Base-by-base conservation (phyloP, 2,329 filamentous ascomycete species). In the Ceratocystis colombiana region DNA sequence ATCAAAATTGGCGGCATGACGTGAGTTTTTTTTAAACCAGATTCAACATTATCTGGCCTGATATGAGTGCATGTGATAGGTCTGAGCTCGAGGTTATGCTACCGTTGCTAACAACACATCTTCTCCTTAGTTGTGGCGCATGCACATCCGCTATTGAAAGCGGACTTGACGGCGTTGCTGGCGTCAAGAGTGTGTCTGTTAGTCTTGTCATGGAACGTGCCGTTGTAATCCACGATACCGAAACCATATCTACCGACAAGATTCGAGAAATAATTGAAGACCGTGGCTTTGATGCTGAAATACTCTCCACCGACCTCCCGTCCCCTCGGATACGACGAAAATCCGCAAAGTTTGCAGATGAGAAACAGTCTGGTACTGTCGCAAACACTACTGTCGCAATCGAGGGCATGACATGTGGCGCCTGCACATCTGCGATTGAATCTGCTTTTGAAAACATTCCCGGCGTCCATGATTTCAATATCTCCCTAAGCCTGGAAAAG, bases 61-160 rank as follows among this genome's bases (percentile, higher is more conserved):
- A 41, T 41, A 41, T 41, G 37, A 5, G 45, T 25, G 45, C n/a
- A 61, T 53, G 20, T 37, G 25, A 53, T 17, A 17, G n/a, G 22
- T 41, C 41, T 5, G 20, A 20, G 22, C 28, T 50, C 25, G 28
- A 22, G 45, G 20, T 17, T 28, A 37, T 33, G 7, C 22, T 17
- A 20, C 30, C 12, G n/a, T 41, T 48, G 41, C 55, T 64, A 64
- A 67, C 53, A 15, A 10, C 28, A 8, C n/a, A 25, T 20, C 53
- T 28, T 45, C 22, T 22, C 12, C 28, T 46, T 57, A 68, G 66
- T 55, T 99, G 94, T 77, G 92, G 93, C 73, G 88, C 93, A 71
- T 99, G 94, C 75, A 96, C 93, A 33, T 95, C 92, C 57, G 88
- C 94, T n/a, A 88, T 99, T 71, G 93, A 97, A 80, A 84, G 88